Base-by-base conservation (phyloP, 345 rosid genomes). In the Rubroshorea leprosula region DNA sequence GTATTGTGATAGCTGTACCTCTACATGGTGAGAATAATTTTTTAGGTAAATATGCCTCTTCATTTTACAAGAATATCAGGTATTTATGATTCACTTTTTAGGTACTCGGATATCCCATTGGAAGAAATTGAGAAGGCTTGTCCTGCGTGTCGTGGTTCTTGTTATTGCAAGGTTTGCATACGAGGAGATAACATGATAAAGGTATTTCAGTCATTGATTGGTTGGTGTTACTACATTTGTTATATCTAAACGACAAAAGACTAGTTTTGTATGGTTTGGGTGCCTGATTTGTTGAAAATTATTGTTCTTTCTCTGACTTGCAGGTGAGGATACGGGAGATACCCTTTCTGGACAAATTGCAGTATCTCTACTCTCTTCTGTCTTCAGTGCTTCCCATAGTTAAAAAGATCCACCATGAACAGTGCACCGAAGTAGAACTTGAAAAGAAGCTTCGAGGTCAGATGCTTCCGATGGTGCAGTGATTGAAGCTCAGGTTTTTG, bases 91-190 rank as follows among this genome's bases (percentile, higher is more conserved):
- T 51, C 41, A n/a, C 58, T 68, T 52, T 45, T 6, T 68, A 90
- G 97, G 88, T 87, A 85, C 74, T 75, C 80, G 0, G 72, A 81
- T 45, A 74, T 79, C 68, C 70, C 90, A 23, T 47, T 65, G 66
- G 97, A 85, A 70, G 97, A 94, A 74, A 71, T 83, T 26, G 90
- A 82, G 82, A 85, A 83, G 80, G 71, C 68, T 51, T 94, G 99
- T 70, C 99, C 99, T 71, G 96, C 81, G 20, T 94, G 99, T 72
- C 89, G 90, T 51, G 97, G 99, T 57, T 72, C 77, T 63, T 94
- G 99, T 78, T 74, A 73, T 74, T 94, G 99, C 76, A 85, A 83
- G 82, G 75, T 70, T 25, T 94, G 99, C 79, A 58, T 90, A 57
- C 90, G 92, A 56, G 79, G 83, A 18, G 97, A 84, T 77, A 84